These are phyloP conservation scores for Fraxinus floribunda DNA, from an alignment of 305 asterid species.

Conservation along the genomic window DNA sequence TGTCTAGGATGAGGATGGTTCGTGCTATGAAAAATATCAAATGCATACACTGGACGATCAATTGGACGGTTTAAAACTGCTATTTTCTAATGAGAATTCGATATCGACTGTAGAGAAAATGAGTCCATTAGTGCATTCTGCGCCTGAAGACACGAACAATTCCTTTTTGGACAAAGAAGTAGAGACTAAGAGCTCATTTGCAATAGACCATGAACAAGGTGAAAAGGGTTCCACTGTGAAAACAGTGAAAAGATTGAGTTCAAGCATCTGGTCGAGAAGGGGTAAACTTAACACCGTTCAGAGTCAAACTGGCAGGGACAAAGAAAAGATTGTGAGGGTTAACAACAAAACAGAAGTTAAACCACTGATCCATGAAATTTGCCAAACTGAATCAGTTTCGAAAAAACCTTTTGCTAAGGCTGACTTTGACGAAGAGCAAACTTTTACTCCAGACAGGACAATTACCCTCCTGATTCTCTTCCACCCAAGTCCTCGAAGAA, in stretches of 20 bases:
- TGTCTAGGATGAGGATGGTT: slow-evolving; percentile 40
- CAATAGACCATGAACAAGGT: slow-evolving; percentile 12
- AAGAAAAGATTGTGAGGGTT: slow-evolving; percentile 21
- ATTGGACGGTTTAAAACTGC: slow-evolving; percentile 33
- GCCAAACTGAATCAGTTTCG: slow-evolving; percentile 19
- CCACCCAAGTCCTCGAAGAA: slow-evolving; percentile 31
- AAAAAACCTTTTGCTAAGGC: slow-evolving; percentile 20
- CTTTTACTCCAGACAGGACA: slow-evolving; percentile 54
- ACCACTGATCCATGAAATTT: slow-evolving; percentile 27
- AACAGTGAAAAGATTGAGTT: slow-evolving; percentile 30
- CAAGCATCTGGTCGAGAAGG: slow-evolving; percentile 64
- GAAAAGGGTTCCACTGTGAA: slow-evolving; percentile 24
- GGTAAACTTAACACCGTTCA: slow-evolving; percentile 48
- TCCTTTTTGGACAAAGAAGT: slow-evolving; percentile 25
- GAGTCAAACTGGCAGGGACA: slow-evolving; percentile 40
- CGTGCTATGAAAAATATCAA: slow-evolving; percentile 26
- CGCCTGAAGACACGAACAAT: slow-evolving; percentile 27
- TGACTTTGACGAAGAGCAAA: slow-evolving; percentile 24
- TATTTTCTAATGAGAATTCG: slow-evolving; percentile 1
- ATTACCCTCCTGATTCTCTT: slow-evolving; percentile 32
- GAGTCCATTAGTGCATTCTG: slow-evolving; percentile 32
- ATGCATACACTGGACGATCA: slow-evolving; percentile 31
- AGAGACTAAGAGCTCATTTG: slow-evolving; percentile 29
- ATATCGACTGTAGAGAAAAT: slow-evolving; percentile 21
- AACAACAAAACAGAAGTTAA: slow-evolving; percentile 18